Percentiles rank a stretch among this genome's conserved stretches.
These are phyloP conservation scores for Gillenia trifoliata DNA, from an alignment of 306 rosid species.

Conservation along the genomic window DNA sequence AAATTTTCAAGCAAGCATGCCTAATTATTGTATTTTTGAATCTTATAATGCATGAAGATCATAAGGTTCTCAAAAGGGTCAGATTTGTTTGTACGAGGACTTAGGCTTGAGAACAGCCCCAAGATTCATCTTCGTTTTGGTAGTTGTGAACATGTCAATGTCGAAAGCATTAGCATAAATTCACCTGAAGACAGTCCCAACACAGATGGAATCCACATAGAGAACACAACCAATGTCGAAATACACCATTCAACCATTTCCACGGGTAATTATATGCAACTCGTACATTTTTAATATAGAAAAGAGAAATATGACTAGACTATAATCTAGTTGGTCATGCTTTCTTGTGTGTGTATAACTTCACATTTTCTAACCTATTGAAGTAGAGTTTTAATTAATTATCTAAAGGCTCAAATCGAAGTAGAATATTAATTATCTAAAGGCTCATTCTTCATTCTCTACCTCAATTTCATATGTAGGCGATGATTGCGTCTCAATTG, in stretches of 20 bases:
- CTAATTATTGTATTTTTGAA: too few species aligned
- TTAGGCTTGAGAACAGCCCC: slow-evolving; percentile 44
- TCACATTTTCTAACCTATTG: neutral
- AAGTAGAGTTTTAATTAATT: too few species aligned
- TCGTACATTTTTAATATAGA: too few species aligned
- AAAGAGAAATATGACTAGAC: too few species aligned
- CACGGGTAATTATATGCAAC: slow-evolving; percentile 16
- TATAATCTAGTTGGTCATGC: too few species aligned
- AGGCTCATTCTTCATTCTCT: too few species aligned
- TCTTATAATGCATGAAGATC: slow-evolving; percentile 26
- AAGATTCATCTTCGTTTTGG: slow-evolving; percentile 44
- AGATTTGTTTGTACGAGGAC: slow-evolving; percentile 34
- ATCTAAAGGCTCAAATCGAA: neutral
- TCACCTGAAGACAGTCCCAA: slow-evolving; percentile 45
- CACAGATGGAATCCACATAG: slow-evolving; percentile 62
- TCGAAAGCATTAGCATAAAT: slow-evolving; percentile 35
- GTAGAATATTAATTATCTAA: too few species aligned
- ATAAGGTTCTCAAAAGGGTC: slow-evolving; percentile 45
- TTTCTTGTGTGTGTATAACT: too few species aligned
- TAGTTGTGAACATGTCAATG: slow-evolving; percentile 32
- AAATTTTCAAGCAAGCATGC: too few species aligned
- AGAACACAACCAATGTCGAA: slow-evolving; percentile 34
- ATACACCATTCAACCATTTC: slow-evolving; percentile 39
- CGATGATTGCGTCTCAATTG: slow-evolving; percentile 59
- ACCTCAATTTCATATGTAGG: slow-evolving; percentile 19